A percentile compares a stretch with the other conserved stretches of the same genome.
These are phyloP conservation scores for Biscutella laevigata DNA, from an alignment of 441 rosid species.

Conservation along the genomic window DNA sequence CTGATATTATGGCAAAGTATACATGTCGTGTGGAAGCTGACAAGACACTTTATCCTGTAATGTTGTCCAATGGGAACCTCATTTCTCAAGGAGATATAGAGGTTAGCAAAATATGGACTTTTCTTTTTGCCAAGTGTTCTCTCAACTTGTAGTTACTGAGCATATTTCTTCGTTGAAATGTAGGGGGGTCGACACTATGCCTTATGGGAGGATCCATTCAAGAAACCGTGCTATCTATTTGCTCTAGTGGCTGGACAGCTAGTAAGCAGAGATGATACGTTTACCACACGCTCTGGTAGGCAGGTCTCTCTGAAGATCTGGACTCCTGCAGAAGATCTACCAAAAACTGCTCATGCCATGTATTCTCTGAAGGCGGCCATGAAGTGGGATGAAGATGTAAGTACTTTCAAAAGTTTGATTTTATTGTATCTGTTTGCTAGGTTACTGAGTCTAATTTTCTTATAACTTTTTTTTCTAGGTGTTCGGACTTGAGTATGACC, in stretches of 20 bases:
- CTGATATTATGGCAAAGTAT: conserved; percentile 96
- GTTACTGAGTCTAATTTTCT: conserved; percentile 5
- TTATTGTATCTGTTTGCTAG: not conserved
- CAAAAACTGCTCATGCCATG: conserved; percentile 97
- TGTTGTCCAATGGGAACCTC: conserved; percentile 91
- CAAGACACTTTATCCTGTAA: conserved; percentile 74
- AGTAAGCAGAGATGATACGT: conserved; percentile 83
- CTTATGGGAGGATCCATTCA: conserved; percentile 95
- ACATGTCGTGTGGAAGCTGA: conserved; percentile 90
- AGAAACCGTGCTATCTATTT: conserved; percentile 93
- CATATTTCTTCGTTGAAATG: conserved; percentile 6
- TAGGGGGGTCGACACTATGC: conserved; percentile 87
- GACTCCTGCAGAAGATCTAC: conserved; percentile 88
- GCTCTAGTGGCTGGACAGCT: conserved; percentile 89
- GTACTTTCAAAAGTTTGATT: conserved; percentile 20
- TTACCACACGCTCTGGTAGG: conserved; percentile 72
- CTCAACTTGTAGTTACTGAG: conserved; percentile 10
- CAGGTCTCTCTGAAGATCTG: conserved; percentile 72
- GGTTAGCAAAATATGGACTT: conserved; percentile 30
- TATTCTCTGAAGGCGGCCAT: conserved; percentile 89
- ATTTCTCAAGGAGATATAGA: conserved; percentile 66
- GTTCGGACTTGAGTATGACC: conserved; percentile 92
- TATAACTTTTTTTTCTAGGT: conserved; percentile 41
- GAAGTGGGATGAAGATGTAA: conserved; percentile 98
- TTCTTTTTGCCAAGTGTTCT: conserved; percentile 1